These are phyloP conservation scores for Agarophyton chilense DNA, from an alignment of 23 red algal genomes.

Conservation along the genomic window DNA sequence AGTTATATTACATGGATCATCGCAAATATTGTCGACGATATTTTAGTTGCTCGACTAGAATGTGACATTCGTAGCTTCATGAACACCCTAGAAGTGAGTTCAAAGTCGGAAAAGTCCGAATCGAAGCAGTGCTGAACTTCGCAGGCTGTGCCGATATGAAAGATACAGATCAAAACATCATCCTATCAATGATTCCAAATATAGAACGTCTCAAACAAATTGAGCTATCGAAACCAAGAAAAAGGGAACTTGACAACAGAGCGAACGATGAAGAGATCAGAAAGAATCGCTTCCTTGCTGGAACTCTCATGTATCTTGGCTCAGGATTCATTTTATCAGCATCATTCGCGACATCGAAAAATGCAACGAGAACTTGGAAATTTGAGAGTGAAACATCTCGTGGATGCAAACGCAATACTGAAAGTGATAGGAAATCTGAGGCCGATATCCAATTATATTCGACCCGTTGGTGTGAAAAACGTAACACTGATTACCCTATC, in stretches of 20 bases:
- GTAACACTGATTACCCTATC: not conserved
- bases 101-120: not conserved
- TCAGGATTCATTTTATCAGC: not conserved
- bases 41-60: not conserved
- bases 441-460: not conserved
- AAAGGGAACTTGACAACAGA: not conserved
- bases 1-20: not conserved
- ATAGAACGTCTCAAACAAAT: not conserved
- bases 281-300: not conserved
- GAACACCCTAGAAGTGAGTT: not conserved
- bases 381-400: too few species aligned
- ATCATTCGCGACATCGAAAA: too few species aligned
- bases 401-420: constrained; percentile 28
- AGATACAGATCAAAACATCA: not conserved
- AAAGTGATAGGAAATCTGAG: not conserved
- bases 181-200: constrained; percentile 14
- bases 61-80: not conserved
- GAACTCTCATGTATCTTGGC: constrained; percentile 19
- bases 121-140: not conserved
- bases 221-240: not conserved
- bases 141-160: not conserved
- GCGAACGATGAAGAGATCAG: not conserved
- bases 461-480: not conserved
- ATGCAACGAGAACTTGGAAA: too few species aligned
- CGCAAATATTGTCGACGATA: constrained; percentile 29